Evolutionary conservation across 2,329 filamentous ascomycete species (phyloP), one percentile per base, ranked within the genome.

Genomic region (Magnaporthiopsis incrustans): DNA sequence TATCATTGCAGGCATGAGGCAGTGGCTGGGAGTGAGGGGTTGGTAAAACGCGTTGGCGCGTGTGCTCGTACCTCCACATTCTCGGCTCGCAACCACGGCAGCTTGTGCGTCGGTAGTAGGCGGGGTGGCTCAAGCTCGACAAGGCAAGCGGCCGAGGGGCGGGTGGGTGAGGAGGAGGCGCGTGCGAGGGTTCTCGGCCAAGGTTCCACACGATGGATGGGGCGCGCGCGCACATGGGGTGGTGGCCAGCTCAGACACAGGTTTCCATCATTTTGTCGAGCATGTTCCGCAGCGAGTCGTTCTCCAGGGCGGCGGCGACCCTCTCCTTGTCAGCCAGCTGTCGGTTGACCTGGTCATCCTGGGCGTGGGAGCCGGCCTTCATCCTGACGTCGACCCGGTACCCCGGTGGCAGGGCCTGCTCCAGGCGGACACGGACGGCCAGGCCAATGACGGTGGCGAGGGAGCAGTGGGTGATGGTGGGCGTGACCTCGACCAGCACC

Each of bases 251-350:
- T 78, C 71, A 91, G 68, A 85, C 82, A 76, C 92, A 96, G 1
- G 90, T 94, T 73, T 91, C 88, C 67, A 98, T 82, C 95, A 99
- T 98, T 77, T 95, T 97, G 74, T 91, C 87, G 67, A 99, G 82
- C 38, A 97, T 91, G 57, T 88, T 88, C 81, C 91, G 92, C 66
- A 99, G 79, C 1, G 91, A 96, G 64, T 91, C 90, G 74, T 99
- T 99, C 77, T 98, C 95, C 70, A 97, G 79, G 8, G 95, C 95
- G 12, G 95, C 95, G 1, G 94, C 93, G 59, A 99, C 95, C 66
- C 95, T 83, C 79, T 99, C 95, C 81, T 98, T 99, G 78, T 99
- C 95, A 44, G 88, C 91, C 58, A 99, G 80, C 77, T 99, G 95
- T 81, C 97, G 97, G 78, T 96, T 97, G 63, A 97, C 92, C 74